Conservation (phyloP, 2,329 filamentous ascomycete genomes). For the Fusarium annulatum region DNA sequence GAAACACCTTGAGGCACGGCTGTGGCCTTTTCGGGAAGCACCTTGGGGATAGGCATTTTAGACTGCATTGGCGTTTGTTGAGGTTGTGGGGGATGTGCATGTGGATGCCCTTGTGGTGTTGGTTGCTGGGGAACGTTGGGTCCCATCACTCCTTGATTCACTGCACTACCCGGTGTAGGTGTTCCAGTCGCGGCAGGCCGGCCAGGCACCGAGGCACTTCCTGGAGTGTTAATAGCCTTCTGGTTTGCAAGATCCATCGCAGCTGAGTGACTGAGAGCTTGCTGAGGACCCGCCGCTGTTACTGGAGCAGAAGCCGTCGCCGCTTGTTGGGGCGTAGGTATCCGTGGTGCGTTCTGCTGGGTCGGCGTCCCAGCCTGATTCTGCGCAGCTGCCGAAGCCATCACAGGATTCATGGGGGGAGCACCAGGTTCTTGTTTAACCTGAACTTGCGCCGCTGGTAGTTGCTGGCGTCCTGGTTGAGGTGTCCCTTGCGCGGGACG, state of each 20-base stretch:
- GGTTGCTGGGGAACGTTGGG: constrained; percentile 47
- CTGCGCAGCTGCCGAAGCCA: constrained; percentile 53
- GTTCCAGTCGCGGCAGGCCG: constrained; percentile 48
- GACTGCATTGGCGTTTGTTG: constrained; percentile 58
- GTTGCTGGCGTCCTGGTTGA: constrained; percentile 40
- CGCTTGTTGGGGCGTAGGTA: constrained; percentile 64
- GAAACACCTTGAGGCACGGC: constrained; percentile 78
- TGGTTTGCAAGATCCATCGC: constrained; percentile 63
- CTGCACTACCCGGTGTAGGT: constrained; percentile 45
- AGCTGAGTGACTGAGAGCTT: constrained; percentile 61
- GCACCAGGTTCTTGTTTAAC: constrained; percentile 52
- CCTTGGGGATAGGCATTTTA: constrained; percentile 87
- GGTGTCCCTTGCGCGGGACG: constrained; percentile 43
- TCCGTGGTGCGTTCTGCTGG: constrained; percentile 60
- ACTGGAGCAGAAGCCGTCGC: constrained; percentile 54
- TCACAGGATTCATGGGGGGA: constrained; percentile 61
- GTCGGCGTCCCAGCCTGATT: constrained; percentile 60
- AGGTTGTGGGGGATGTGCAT: constrained; percentile 60
- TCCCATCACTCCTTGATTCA: constrained; percentile 49
- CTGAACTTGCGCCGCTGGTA: constrained; percentile 36
- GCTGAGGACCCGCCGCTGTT: constrained; percentile 52
- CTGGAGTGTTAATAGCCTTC: constrained; percentile 51
- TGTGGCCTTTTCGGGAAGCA: constrained; percentile 74
- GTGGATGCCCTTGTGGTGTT: constrained; percentile 55
- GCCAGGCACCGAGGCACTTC: constrained; percentile 45